Conservation (phyloP, 2,329 filamentous ascomycete genomes). For the Chaetomiaceae sp. region DNA sequence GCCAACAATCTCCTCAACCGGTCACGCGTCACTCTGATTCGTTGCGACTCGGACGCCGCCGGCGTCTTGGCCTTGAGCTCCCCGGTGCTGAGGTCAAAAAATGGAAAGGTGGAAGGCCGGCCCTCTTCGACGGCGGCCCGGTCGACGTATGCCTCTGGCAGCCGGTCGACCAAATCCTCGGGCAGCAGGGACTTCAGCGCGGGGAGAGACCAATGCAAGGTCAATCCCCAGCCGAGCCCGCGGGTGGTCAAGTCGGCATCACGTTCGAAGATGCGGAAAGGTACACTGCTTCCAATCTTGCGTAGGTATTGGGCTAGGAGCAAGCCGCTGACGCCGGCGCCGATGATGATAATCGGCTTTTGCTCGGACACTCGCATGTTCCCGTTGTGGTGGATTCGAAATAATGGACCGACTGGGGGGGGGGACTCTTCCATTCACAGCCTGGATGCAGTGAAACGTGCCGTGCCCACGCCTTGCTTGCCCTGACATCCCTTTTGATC, state of each 20-base stretch:
- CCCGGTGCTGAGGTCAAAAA: slow-evolving; percentile 52
- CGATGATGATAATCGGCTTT: slow-evolving; percentile 25
- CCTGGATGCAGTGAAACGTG: background rate
- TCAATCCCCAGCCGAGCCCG: slow-evolving; percentile 58
- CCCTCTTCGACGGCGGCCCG: slow-evolving; percentile 45
- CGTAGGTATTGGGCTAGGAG: slow-evolving; percentile 26
- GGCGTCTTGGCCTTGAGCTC: slow-evolving; percentile 40
- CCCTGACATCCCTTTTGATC: background rate
- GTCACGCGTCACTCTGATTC: slow-evolving; percentile 46
- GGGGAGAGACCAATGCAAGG: slow-evolving; percentile 58
- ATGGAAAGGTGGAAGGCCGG: slow-evolving; percentile 47
- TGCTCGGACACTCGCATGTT: slow-evolving; percentile 5
- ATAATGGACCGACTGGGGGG: background rate
- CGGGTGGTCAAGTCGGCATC: slow-evolving; percentile 44
- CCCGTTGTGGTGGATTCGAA: no score
- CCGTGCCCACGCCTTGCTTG: background rate
- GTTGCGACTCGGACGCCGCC: slow-evolving; percentile 39
- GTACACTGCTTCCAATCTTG: slow-evolving; percentile 28
- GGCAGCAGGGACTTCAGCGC: slow-evolving; percentile 50
- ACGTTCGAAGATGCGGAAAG: slow-evolving; percentile 51
- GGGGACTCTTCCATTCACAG: background rate
- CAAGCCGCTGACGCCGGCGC: slow-evolving; percentile 26
- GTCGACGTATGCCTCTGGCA: slow-evolving; percentile 52
- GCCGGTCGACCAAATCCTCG: slow-evolving; percentile 38
- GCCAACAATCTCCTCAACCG: slow-evolving; percentile 44